These are phyloP conservation scores for Suillus hirtellus DNA, from an alignment of 768 basidiomycete genomes.

Conservation along the genomic window DNA sequence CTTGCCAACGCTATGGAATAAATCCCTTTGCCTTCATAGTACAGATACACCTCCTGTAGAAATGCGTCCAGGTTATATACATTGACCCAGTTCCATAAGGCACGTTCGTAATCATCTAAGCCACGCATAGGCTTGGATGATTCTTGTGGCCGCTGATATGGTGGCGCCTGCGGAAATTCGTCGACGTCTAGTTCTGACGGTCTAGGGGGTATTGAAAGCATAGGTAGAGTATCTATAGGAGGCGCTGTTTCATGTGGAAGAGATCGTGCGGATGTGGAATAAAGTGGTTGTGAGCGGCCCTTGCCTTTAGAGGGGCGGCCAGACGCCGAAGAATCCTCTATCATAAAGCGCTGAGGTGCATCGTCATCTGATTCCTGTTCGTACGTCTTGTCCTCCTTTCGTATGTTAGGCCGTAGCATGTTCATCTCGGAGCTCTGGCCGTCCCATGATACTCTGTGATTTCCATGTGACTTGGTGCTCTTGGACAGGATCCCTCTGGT, in stretches of 20 bases:
- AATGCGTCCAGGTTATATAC: conserved; percentile 96
- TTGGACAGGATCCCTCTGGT: conserved; percentile 23
- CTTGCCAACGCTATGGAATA: conserved; percentile 91
- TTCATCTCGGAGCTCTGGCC: conserved; percentile 55
- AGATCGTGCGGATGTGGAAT: conserved; percentile 48
- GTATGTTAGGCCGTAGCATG: conserved; percentile 69
- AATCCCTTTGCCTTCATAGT: conserved; percentile 96
- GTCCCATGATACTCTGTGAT: conserved; percentile 61
- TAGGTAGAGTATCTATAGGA: conserved; percentile 35
- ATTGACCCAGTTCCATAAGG: conserved; percentile 99
- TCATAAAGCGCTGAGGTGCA: conserved; percentile 83
- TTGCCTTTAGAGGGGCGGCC: conserved; percentile 36
- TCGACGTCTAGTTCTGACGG: conserved; percentile 63
- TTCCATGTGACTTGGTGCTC: conserved; percentile 43
- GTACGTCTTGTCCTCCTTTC: conserved; percentile 60
- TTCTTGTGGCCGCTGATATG: conserved; percentile 21
- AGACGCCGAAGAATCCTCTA: conserved; percentile 57
- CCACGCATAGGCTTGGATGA: conserved; percentile 58
- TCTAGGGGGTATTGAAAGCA: conserved; percentile 57
- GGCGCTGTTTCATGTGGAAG: conserved; percentile 38
- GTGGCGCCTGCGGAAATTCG: conserved; percentile 23
- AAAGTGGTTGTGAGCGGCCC: conserved; percentile 49
- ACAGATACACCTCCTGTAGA: conserved; percentile 91
- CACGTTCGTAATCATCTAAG: conserved; percentile 83
- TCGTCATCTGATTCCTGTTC: conserved; percentile 77